Evolutionary conservation across 2,329 filamentous ascomycete species (phyloP).

Genomic region (Aciculosporium take): DNA sequence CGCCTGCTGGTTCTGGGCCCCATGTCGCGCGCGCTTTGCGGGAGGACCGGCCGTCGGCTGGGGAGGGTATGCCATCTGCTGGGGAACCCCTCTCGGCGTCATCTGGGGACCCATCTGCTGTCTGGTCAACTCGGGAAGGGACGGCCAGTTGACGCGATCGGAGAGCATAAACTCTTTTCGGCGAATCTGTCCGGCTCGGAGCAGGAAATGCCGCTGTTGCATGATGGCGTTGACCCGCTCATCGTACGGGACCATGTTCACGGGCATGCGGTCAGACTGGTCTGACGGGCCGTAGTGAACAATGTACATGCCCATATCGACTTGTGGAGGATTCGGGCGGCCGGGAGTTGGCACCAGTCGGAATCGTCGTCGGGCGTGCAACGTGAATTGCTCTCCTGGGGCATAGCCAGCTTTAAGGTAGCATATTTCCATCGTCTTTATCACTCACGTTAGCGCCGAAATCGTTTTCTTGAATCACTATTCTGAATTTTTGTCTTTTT

Average conservation of each 20-base stretch:
- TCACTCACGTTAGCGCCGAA: neutral
- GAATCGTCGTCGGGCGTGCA: conserved; percentile 73
- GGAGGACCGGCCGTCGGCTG: conserved; percentile 37
- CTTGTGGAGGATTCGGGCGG: conserved; percentile 52
- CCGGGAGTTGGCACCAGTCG: conserved; percentile 63
- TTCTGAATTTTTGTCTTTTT: neutral
- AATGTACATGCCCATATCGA: conserved; percentile 77
- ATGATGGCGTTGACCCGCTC: conserved; percentile 46
- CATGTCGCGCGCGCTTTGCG: conserved; percentile 38
- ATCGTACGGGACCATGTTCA: conserved; percentile 49
- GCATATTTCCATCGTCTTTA: conserved; percentile 78
- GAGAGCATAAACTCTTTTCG: conserved; percentile 92
- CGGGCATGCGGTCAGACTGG: conserved; percentile 56
- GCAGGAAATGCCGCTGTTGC: conserved; percentile 48
- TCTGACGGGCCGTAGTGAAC: conserved; percentile 78
- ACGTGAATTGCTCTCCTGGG: conserved; percentile 58
- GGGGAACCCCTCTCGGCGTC: conserved; percentile 35
- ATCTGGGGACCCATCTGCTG: conserved; percentile 37
- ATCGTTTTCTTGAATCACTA: neutral
- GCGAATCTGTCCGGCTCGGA: conserved; percentile 64
- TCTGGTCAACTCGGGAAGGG: conserved; percentile 45
- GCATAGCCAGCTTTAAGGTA: conserved; percentile 70
- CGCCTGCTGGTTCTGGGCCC: conserved; percentile 23
- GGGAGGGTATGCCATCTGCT: conserved; percentile 48
- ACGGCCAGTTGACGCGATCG: conserved; percentile 81